These are phyloP conservation scores for Hygrocybe punicea DNA, from an alignment of 768 basidiomycete genomes.

Conservation along the genomic window DNA sequence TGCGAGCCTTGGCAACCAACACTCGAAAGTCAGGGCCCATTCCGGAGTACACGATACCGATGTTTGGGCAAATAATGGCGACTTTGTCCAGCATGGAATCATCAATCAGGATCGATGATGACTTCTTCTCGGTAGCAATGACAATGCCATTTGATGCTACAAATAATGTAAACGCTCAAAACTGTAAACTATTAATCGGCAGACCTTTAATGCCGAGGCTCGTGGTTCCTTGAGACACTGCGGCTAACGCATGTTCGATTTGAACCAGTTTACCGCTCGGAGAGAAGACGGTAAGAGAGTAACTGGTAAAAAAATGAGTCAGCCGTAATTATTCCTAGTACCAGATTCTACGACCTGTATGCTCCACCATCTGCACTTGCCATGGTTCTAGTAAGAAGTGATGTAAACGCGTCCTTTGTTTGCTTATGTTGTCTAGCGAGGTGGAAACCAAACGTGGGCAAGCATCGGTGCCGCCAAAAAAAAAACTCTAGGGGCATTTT, in stretches of 20 bases:
- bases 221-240: conserved; percentile 92
- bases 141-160: conserved; percentile 98
- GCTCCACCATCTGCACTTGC: conserved; percentile 80
- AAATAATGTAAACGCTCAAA: conserved; percentile 17
- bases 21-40: conserved; percentile 99
- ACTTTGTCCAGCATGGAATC: conserved; percentile 98
- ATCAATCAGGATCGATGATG: conserved; percentile 95
- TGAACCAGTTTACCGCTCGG: conserved; percentile 99
- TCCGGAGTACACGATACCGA: conserved; percentile 98
- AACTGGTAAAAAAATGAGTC: conserved; percentile 51
- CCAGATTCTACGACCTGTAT: conserved; percentile 52
- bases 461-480: too few species aligned
- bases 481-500: too few species aligned
- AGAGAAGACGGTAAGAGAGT: conserved; percentile 98
- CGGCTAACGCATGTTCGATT: conserved; percentile 98
- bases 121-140: conserved; percentile 99
- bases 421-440: conserved; percentile 3
- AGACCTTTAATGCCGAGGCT: conserved; percentile 97
- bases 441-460: neutral
- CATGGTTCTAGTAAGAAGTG: conserved; percentile 42
- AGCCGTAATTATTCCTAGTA: conserved; percentile 1
- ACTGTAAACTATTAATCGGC: conserved; percentile 15
- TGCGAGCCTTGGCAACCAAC: conserved; percentile 88
- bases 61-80: conserved; percentile 95
- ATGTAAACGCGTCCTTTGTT: conserved; percentile 21